Evolutionary conservation across 2,329 filamentous ascomycete species (phyloP), one percentile per base, ranked within the genome.

Genomic region (Zopfia rhizophila): DNA sequence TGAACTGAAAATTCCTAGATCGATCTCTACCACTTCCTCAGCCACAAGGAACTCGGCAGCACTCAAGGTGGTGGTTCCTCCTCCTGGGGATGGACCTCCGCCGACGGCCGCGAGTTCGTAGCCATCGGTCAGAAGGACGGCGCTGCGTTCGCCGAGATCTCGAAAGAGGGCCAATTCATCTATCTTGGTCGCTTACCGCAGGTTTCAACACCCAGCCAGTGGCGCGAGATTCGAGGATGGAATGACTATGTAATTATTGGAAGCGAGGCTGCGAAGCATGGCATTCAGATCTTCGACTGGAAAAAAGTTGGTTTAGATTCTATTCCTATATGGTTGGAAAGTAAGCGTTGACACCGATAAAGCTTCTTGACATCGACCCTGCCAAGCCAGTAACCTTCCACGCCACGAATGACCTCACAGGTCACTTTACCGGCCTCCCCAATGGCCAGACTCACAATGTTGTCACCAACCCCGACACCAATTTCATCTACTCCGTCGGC

Each of bases 231-330:
- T 48, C 69, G 75, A 13, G 69, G 62, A 3, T 73, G 73, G 51
- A 74, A 74, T 35, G 67, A 76, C 52, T 70, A 73, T 48, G 69
- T 75, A 62, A 67, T 76, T 48, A 75, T 78, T 38, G 75, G 75
- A 7, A 65, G 60, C 19, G 69, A 72, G 42, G 68, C 68, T 29
- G 44, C 38, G 43, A 58, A 73, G 55, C 83, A 86, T 65, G 79
- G 80, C 23, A 77, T 86, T 33, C 83, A 86, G 66, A 77, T 86
- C 66, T 86, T 86, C 58, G 83, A 86, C 66, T 78, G 85, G 79
- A 78, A 73, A 57, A 84, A 70, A 46, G 45, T 53, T 30, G 4
- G 44, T 39, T 18, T 22, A n/a, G n/a, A n/a, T n/a, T n/a, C 35
- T 35, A 32, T 5, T 32, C 41, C 25, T 31, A 5, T 35, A 32